Percentiles rank a stretch among this genome's conserved stretches.
Conservation (phyloP, 257 asterid species). For the Eucommia ulmoides region DNA sequence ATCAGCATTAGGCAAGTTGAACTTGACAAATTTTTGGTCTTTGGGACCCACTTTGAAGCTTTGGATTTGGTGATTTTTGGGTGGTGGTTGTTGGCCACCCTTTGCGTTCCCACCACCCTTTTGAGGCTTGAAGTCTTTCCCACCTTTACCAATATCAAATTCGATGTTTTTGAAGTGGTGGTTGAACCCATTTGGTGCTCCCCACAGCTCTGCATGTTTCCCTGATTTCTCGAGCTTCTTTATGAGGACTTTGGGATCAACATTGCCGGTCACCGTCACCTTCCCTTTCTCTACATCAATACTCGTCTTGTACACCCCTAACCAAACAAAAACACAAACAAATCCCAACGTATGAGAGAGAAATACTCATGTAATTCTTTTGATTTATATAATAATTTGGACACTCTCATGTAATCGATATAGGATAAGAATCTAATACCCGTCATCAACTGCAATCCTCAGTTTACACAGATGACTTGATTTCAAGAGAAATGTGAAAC, state of each 20-base stretch:
- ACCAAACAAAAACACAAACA: too few relatives aligned
- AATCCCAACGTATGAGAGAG: too few relatives aligned
- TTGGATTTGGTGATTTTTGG: too few relatives aligned
- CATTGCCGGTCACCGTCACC: conserved; percentile 59
- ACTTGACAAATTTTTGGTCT: conserved; percentile 53
- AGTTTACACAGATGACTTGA: too few relatives aligned
- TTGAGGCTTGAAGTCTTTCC: conserved; percentile 26
- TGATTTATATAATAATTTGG: too few relatives aligned
- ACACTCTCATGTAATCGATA: too few relatives aligned
- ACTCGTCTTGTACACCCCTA: conserved; percentile 27
- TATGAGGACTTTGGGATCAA: conserved; percentile 39
- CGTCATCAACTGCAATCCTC: too few relatives aligned
- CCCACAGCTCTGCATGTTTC: conserved; percentile 64
- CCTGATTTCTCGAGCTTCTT: conserved; percentile 58
- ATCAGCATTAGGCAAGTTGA: conserved; percentile 21
- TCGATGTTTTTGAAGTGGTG: conserved; percentile 39
- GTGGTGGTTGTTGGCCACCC: too few relatives aligned
- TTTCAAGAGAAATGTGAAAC: too few relatives aligned
- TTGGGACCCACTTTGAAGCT: conserved; percentile 29
- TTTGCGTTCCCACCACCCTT: conserved; percentile 14
- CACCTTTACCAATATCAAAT: conserved; percentile 25
- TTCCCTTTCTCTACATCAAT: conserved; percentile 38
- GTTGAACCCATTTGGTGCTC: conserved; percentile 27
- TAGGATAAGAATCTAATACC: too few relatives aligned
- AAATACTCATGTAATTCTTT: too few relatives aligned